These are phyloP conservation scores for Pelagophyceae sp. DNA, from an alignment of 352 stramenopile genomes.

Conservation along the genomic window DNA sequence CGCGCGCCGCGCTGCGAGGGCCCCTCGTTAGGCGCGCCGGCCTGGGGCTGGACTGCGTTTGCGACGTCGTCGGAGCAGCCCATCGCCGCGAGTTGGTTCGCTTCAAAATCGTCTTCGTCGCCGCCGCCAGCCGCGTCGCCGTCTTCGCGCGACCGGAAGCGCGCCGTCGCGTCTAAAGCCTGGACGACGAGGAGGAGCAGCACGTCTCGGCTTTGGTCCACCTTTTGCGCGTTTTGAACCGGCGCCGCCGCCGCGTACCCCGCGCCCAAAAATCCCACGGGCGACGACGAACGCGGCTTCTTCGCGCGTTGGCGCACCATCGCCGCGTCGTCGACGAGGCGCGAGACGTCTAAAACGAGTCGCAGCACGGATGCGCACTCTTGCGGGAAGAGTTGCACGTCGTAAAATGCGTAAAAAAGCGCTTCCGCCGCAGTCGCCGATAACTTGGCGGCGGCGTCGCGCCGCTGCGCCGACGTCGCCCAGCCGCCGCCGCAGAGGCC, in stretches of 20 bases:
- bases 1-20: neutral
- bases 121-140: neutral
- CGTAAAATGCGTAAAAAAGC: conserved; percentile 2
- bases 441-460: neutral
- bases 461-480: neutral
- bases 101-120: no score
- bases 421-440: neutral
- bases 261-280: no score
- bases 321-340: neutral
- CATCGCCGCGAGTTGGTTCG: no score
- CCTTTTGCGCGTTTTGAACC: no score
- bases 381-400: neutral
- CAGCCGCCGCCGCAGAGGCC: neutral
- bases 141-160: neutral
- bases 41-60: neutral
- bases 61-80: neutral
- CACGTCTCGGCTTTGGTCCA: neutral
- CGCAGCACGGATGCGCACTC: neutral
- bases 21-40: neutral
- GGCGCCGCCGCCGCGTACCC: neutral
- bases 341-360: neutral
- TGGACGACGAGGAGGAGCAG: neutral
- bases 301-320: no score
- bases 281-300: no score
- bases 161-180: neutral